Evolutionary conservation across 1,139 yeast genomes (phyloP), one percentile per base, ranked within the genome.

Genomic region (Nakaseomyces glabratus): DNA sequence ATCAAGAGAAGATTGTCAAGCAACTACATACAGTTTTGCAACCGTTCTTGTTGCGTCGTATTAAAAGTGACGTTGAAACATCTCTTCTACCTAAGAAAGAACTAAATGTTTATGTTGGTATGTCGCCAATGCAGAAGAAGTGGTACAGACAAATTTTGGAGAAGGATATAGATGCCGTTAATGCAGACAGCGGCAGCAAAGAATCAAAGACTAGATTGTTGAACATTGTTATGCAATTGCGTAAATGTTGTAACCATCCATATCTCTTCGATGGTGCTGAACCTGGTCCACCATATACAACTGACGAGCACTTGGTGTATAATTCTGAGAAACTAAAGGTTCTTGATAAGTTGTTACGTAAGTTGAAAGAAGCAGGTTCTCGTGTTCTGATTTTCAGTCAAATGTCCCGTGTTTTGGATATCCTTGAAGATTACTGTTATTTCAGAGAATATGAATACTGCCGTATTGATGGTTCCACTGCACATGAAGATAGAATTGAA

Each of bases 251-350:
- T 58, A 90, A 90, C 52, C 98, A 90, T 60, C 98, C 98, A 0
- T 90, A 90, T 57, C 64, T 90, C 34, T 90, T 90, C 51, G 97
- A 90, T 56, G 97, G 98, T 25, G 98, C 98, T 1, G 98, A 90
- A 57, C 97, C 97, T 0, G 98, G 98, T 7, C 98, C 98, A 3
- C 98, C 98, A 1, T 90, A 72, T 55, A 88, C 97, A 2, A 90
- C 95, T 1, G 98, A 88, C 57, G 97, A 88, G 54, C 97, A 90
- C 60, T 67, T 90, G 46, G 78, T 90, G 8, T 77, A 57, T 58
- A 90, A 90, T 55, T 71, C 94, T 9, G 95, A 95, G 22, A 90
- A 90, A 57, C 80, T 90, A 88, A 70, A 82, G 32, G 81, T 90
- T 31, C 61, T 90, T 38, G 98, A 90, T 57, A 85, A 84, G 55